These are phyloP conservation scores for Penicillium sclerotiorum DNA, from an alignment of 2,329 filamentous ascomycete species.

Conservation along the genomic window DNA sequence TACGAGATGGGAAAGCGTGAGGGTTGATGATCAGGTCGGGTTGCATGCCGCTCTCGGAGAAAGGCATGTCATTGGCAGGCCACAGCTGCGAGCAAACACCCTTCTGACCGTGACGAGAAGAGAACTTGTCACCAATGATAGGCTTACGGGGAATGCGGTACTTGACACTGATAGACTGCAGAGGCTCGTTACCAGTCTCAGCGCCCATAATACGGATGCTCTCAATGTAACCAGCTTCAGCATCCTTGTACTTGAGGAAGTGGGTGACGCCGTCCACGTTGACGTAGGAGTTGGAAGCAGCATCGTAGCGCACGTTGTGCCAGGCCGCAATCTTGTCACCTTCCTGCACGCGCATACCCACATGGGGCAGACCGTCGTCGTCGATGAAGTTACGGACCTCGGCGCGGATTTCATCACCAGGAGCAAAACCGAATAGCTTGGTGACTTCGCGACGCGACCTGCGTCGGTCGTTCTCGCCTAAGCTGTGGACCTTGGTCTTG, in stretches of 20 bases:
- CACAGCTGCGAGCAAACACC: constrained; percentile 96
- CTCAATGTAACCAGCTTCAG: constrained; percentile 84
- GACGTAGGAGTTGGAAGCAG: constrained; percentile 69
- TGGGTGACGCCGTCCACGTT: constrained; percentile 86
- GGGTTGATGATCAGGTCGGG: constrained; percentile 99
- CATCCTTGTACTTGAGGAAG: constrained; percentile 92
- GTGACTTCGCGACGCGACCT: constrained; percentile 69
- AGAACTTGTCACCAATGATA: constrained; percentile 98
- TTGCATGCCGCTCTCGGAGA: constrained; percentile 93
- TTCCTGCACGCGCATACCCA: constrained; percentile 76
- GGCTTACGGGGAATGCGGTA: constrained; percentile 87
- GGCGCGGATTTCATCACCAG: constrained; percentile 70
- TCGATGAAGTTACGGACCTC: constrained; percentile 74
- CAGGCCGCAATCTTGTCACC: constrained; percentile 87
- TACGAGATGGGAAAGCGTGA: constrained; percentile 94
- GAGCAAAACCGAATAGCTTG: constrained; percentile 90
- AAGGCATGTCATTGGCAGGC: constrained; percentile 92
- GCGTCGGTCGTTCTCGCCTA: constrained; percentile 74
- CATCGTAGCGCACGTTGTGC: constrained; percentile 81
- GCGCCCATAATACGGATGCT: constrained; percentile 88
- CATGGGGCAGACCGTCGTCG: constrained; percentile 79
- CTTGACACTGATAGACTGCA: constrained; percentile 89
- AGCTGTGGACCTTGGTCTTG: constrained; percentile 90
- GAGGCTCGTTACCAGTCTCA: constrained; percentile 78
- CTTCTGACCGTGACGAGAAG: constrained; percentile 96